Evolutionary conservation across 2,329 filamentous ascomycete species (phyloP), one percentile per base, ranked within the genome.

Genomic region (Graphiopsis chlorocephala): DNA sequence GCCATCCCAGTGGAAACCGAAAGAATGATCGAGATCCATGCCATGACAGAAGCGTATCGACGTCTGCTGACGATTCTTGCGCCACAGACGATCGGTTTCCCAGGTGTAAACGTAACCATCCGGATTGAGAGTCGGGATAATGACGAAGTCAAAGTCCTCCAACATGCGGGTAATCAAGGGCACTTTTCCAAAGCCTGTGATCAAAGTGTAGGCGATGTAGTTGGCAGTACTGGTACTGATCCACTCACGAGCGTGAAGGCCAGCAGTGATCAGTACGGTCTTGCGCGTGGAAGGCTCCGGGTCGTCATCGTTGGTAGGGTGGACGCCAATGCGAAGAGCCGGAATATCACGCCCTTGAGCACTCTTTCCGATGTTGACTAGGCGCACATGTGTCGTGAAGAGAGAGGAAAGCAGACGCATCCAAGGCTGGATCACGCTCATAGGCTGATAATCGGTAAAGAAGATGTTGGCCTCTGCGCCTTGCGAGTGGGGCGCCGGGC

Each of bases 41-140:
- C 95, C 95, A 7, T 85, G 88, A 75, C 95, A 99, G 78, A 94
- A 94, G 17, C 88, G 86, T 65, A 96, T 84, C 65, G 84, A 88
- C 0, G 93, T 98, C 59, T 88, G 85, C 75, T 98, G 94, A 57
- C 92, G 84, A 65, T 95, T 96, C 80, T 98, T 99, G 73, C 94
- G 90, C 94, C 94, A 99, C 0, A 99, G 82, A 8, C 95, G 88
- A 76, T 99, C 94, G 1, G 87, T 87, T 66, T 93, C 87, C 94
- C 94, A 98, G 0, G 91, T 93, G 77, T 97, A 97, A 68, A 92
- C 89, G 74, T 97, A 96, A 31, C 95, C 95, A 76, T 99, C 95
- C 0, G 94, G 93, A 74, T 99, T 99, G 65, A 95, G 78, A 0
- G 92, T 91, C 0, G 95, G 95, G 26, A 98, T 85, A 71, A 98